A percentile compares a stretch with the other conserved stretches of the same genome.
Conservation (phyloP, 768 basidiomycete species). For the Termitomyces sp. region DNA sequence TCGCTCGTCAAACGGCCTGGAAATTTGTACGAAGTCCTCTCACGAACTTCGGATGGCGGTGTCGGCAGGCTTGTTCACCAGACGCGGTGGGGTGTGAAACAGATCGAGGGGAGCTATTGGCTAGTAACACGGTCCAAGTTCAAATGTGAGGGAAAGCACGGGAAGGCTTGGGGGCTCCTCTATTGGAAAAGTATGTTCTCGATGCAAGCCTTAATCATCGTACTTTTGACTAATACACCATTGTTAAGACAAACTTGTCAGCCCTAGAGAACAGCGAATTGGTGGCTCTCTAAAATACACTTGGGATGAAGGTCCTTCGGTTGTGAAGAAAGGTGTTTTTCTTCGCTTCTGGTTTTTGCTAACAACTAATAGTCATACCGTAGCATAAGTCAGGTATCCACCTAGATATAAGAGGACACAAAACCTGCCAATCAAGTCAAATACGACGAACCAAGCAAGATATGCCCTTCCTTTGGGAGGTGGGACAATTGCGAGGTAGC, state of each 20-base stretch:
- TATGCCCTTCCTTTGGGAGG: neutral
- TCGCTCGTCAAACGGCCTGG: slow-evolving; percentile 52
- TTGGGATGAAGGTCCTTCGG: slow-evolving; percentile 60
- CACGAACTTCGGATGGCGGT: slow-evolving; percentile 62
- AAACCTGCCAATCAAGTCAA: neutral
- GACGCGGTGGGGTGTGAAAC: slow-evolving; percentile 66
- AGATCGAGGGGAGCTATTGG: slow-evolving; percentile 70
- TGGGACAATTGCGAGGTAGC: neutral
- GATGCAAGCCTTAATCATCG: neutral
- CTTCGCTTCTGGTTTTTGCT: neutral
- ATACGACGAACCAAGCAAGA: neutral
- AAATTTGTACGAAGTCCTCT: slow-evolving; percentile 69
- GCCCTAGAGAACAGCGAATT: slow-evolving; percentile 56
- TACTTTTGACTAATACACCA: slow-evolving; percentile 2
- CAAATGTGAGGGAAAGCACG: slow-evolving; percentile 70
- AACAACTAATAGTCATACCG: neutral
- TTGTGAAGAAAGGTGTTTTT: slow-evolving; percentile 12
- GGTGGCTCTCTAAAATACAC: slow-evolving; percentile 69
- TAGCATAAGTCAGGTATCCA: neutral
- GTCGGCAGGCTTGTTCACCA: slow-evolving; percentile 69
- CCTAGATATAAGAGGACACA: neutral
- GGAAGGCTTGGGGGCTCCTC: slow-evolving; percentile 79
- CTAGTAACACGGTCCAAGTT: slow-evolving; percentile 64
- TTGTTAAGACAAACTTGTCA: slow-evolving; percentile 59
- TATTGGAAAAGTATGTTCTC: slow-evolving; percentile 70